phyloP scores from a whole-genome alignment of 805 yeast genomes.

The Lipomyces chichibuensis region DNA sequence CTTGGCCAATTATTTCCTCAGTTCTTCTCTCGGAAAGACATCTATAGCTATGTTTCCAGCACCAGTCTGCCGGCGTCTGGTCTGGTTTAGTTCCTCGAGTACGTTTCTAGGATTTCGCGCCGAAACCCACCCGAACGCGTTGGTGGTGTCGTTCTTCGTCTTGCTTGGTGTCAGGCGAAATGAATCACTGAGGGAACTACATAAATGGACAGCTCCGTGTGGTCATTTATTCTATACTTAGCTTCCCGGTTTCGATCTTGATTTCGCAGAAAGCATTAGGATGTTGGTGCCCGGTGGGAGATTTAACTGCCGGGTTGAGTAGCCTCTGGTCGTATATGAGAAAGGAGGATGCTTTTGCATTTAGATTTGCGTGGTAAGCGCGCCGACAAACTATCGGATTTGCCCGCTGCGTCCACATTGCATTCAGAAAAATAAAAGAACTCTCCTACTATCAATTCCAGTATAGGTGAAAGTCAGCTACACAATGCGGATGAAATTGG shows the following conservation, averaged over 20 bases:
- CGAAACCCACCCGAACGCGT: background rate
- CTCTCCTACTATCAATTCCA: background rate
- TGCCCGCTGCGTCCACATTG: background rate
- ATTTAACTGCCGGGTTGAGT: background rate
- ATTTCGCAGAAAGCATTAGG: background rate
- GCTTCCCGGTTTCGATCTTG: background rate
- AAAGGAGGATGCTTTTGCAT: background rate
- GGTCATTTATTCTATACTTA: background rate
- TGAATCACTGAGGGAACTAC: background rate
- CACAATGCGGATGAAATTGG: background rate
- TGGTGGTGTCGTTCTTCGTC: conserved; percentile 1
- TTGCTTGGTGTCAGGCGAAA: background rate
- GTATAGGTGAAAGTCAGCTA: background rate
- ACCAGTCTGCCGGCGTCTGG: background rate
- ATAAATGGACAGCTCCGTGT: background rate
- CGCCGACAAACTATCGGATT: too few relatives aligned
- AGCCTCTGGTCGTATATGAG: background rate
- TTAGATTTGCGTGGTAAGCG: background rate
- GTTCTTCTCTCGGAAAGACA: background rate
- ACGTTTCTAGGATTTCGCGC: background rate
- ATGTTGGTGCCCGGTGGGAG: background rate
- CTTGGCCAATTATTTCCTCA: background rate
- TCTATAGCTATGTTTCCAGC: background rate
- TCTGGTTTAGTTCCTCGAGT: background rate
- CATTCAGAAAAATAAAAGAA: conserved; percentile 1